Evolutionary conservation across 768 basidiomycete genomes (phyloP), one percentile per base, ranked within the genome.

Genomic region (Brasilioporus rufonigricans): DNA sequence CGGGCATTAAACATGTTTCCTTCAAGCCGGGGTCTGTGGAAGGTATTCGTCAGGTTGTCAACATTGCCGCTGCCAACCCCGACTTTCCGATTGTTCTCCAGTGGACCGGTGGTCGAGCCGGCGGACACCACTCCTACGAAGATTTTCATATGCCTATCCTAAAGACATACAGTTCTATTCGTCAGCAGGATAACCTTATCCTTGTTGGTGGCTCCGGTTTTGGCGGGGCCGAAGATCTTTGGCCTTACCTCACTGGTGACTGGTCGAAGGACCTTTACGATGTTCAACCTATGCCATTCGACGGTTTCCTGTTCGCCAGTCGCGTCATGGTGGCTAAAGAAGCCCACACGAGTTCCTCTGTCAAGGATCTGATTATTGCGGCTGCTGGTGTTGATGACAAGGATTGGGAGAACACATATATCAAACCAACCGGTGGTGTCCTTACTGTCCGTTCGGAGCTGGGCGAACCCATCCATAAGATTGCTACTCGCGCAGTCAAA

Each of bases 251-350:
- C 46, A 90, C 89, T 48, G 97, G 97, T 57, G 92, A 97, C 64
- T 98, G 97, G 97, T 90, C 93, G 3, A 81, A 85, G 51, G 77
- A 84, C 56, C 76, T 78, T 63, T 98, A 87, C 66, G 86, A 84
- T 53, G 78, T 87, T 45, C 93, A 98, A 72, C 88, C 90, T 13
- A 99, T 98, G 97, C 97, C 97, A 2, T 97, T 94, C 76, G 96
- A 98, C 61, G 97, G 96, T 46, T 94, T 96, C 78, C 79, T 99
- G 43, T 97, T 95, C 63, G 97, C 91, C 7, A 91, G 89, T 65
- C 89, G 97, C 51, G 93, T 98, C 69, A 98, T 99, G 96, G 93
- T 98, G 31, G 96, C 97, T 47, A 94, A 93, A 74, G 97, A 99
- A 73, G 93, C 96, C 4, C 96, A 98, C 71, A 98, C 97, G 0